Evolutionary conservation across 257 asterid genomes (phyloP).

Genomic region (Avicennia marina): DNA sequence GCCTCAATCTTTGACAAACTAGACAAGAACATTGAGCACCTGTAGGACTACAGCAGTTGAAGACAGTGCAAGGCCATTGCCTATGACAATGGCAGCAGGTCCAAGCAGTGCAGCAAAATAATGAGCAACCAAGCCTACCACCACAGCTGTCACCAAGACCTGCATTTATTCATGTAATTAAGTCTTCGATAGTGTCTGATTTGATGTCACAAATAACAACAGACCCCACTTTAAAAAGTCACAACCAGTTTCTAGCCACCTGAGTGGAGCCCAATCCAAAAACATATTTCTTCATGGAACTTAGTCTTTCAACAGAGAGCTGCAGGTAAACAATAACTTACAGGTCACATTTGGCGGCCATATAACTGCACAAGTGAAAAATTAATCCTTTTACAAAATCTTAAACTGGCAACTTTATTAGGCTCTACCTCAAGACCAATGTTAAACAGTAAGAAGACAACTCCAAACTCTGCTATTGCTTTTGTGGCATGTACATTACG

Average conservation of each 20-base stretch:
- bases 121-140: constrained; percentile 70
- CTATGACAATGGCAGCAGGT: constrained; percentile 97
- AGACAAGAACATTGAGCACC: constrained; percentile 29
- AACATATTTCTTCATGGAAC: constrained; percentile 99
- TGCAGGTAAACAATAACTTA: constrained; percentile 30
- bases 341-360: constrained; percentile 6
- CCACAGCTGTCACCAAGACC: constrained; percentile 92
- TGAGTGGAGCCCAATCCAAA: constrained; percentile 98
- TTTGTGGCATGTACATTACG: constrained; percentile 97
- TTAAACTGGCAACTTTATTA: constrained; percentile 4
- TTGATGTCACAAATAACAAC: constrained; percentile 3
- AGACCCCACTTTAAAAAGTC: neutral
- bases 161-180: constrained; percentile 28
- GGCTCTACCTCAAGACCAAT: constrained; percentile 93
- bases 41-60: constrained; percentile 99
- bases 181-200: constrained; percentile 5
- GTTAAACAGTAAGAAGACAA: constrained; percentile 94
- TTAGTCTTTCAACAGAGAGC: constrained; percentile 98
- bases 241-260: constrained; percentile 45
- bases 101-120: constrained; percentile 78
- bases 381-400: neutral
- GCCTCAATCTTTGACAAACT: neutral
- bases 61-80: constrained; percentile 97
- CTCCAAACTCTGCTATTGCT: constrained; percentile 99
- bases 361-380: constrained; percentile 12